Evolutionary conservation across 139 green algal species (phyloP).

Genomic region (Chlorella sp.): DNA sequence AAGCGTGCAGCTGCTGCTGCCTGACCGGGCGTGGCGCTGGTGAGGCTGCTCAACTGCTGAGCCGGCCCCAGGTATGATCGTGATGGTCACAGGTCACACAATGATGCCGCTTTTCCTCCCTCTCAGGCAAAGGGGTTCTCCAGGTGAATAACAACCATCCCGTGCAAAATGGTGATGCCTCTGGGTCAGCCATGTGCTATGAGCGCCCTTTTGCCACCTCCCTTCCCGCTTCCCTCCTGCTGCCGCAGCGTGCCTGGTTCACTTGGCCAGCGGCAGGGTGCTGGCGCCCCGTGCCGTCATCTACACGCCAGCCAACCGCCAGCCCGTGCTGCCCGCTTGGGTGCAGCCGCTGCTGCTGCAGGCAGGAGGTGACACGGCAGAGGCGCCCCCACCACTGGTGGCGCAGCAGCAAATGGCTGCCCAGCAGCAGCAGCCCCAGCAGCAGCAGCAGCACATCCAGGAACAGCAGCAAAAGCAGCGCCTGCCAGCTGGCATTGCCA

Average conservation of each 20-base stretch:
- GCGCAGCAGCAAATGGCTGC: neutral
- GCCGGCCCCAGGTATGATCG: no score
- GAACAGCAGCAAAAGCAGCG: neutral
- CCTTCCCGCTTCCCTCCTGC: neutral
- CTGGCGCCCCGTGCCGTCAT: neutral
- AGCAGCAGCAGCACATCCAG: neutral
- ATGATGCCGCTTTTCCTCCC: no score
- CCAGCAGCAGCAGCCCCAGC: neutral
- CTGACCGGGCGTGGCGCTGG: no score
- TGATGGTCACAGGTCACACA: no score
- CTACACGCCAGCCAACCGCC: conserved; percentile 10
- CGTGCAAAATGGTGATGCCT: no score
- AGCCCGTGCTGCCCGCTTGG: conserved; percentile 28
- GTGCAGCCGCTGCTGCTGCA: neutral
- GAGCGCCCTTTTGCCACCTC: neutral
- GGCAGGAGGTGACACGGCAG: neutral
- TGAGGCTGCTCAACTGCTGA: no score
- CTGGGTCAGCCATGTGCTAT: neutral
- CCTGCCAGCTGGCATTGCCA: conserved; percentile 15
- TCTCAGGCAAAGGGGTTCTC: no score
- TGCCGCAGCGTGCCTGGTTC: conserved; percentile 10
- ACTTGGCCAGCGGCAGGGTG: conserved; percentile 11
- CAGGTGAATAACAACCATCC: no score
- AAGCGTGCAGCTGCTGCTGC: no score
- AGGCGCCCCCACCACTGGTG: neutral